Percentiles rank a stretch among this genome's conserved stretches.
phyloP scores from a whole-genome alignment of 306 rosid species.

The Crotalaria pallida region DNA sequence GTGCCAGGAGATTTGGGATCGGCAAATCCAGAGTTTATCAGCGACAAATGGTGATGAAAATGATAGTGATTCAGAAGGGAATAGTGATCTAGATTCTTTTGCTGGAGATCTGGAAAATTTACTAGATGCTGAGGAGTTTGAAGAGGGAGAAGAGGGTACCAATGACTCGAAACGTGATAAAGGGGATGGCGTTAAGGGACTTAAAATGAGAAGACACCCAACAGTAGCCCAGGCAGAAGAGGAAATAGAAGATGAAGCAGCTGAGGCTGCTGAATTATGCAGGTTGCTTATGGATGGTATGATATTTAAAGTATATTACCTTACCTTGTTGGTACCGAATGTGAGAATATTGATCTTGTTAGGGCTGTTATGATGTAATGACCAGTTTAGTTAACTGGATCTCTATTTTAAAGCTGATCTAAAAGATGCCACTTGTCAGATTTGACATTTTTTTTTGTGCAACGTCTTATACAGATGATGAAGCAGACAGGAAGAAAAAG shows the following conservation, averaged over 20 bases:
- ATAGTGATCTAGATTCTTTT: conserved; percentile 95
- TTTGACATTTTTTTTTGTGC: conserved; percentile 26
- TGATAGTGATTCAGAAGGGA: conserved; percentile 90
- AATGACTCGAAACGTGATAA: conserved; percentile 67
- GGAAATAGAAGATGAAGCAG: conserved; percentile 87
- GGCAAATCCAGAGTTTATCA: conserved; percentile 80
- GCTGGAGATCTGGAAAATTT: conserved; percentile 97
- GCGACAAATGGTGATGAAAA: conserved; percentile 74
- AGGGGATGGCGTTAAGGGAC: conserved; percentile 80
- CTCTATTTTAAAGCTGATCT: conserved; percentile 8
- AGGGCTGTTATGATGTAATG: background rate
- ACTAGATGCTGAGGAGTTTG: conserved; percentile 96
- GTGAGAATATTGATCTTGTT: background rate
- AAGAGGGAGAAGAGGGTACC: conserved; percentile 72
- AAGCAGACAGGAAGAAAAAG: conserved; percentile 68
- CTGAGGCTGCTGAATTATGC: conserved; percentile 89
- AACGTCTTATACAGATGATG: conserved; percentile 54
- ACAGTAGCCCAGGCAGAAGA: conserved; percentile 87
- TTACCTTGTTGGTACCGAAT: background rate
- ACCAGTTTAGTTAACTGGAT: background rate
- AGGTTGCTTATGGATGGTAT: conserved; percentile 91
- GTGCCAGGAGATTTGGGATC: conserved; percentile 98
- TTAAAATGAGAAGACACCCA: conserved; percentile 83
- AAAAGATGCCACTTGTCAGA: background rate
- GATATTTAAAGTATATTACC: conserved; percentile 15